phyloP scores from a whole-genome alignment of 2,329 filamentous ascomycete species.

The Penicillium frequentans region DNA sequence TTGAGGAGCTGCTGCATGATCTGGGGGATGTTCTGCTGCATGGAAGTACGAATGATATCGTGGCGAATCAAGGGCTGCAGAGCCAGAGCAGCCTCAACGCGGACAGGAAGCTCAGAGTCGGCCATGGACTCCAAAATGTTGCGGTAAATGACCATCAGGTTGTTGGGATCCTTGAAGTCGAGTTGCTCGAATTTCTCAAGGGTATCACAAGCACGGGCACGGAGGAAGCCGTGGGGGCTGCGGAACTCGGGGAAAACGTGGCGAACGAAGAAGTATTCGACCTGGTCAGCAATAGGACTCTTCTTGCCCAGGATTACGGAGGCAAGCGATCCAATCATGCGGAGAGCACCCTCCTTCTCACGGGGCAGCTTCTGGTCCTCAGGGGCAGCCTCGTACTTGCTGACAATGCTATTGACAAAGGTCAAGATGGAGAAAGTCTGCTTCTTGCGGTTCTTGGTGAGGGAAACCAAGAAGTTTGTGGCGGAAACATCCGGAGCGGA shows the following conservation, averaged over 20 bases:
- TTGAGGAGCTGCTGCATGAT: constrained; percentile 99
- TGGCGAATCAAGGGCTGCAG: constrained; percentile 94
- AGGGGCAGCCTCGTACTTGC: constrained; percentile 80
- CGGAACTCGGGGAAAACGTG: constrained; percentile 98
- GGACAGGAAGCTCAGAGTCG: constrained; percentile 86
- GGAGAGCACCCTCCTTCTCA: constrained; percentile 91
- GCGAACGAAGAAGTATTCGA: constrained; percentile 97
- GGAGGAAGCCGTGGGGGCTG: constrained; percentile 85
- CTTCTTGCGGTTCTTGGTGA: constrained; percentile 92
- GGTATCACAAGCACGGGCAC: constrained; percentile 92
- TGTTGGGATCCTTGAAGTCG: constrained; percentile 94
- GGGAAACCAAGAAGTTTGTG: constrained; percentile 91
- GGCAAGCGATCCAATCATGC: constrained; percentile 95
- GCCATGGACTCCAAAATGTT: constrained; percentile 98
- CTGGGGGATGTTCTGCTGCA: constrained; percentile 97
- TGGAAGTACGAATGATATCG: constrained; percentile 87
- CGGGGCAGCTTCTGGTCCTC: constrained; percentile 90
- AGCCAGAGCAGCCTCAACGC: constrained; percentile 90
- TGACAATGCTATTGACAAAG: constrained; percentile 94
- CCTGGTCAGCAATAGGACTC: constrained; percentile 94
- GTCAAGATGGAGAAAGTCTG: constrained; percentile 93
- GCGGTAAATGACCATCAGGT: constrained; percentile 92
- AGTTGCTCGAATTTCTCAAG: constrained; percentile 97
- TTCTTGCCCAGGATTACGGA: constrained; percentile 96
- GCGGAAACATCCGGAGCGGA: constrained; percentile 93